These are phyloP conservation scores for Tricholoma bakamatsutake DNA, from an alignment of 768 basidiomycete species.

Conservation along the genomic window DNA sequence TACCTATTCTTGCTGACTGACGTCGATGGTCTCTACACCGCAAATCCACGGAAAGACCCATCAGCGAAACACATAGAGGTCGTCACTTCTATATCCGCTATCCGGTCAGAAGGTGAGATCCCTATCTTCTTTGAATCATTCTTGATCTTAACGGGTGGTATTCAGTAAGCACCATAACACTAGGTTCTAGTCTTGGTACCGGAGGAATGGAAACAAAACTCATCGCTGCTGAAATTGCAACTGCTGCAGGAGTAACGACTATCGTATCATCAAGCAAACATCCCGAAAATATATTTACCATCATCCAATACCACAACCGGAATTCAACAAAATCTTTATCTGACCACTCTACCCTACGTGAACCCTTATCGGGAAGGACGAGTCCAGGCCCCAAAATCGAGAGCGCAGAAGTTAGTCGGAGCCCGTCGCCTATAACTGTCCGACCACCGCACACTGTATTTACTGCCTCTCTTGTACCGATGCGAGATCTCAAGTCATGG, in stretches of 20 bases:
- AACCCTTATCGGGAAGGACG: constrained; percentile 18
- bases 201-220: constrained; percentile 99
- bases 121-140: neutral
- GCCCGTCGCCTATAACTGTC: constrained; percentile 16
- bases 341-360: constrained; percentile 26
- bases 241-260: constrained; percentile 89
- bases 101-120: constrained; percentile 69
- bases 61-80: constrained; percentile 72
- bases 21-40: constrained; percentile 92
- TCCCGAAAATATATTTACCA: constrained; percentile 67
- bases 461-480: constrained; percentile 61
- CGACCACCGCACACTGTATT: constrained; percentile 90
- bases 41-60: constrained; percentile 91
- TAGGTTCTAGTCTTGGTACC: constrained; percentile 91
- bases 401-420: constrained; percentile 13
- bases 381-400: constrained; percentile 11
- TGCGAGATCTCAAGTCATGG: constrained; percentile 91
- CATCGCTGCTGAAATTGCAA: constrained; percentile 96
- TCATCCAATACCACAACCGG: constrained; percentile 70
- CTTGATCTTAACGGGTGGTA: constrained; percentile 1
- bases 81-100: constrained; percentile 77
- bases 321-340: constrained; percentile 31
- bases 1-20: constrained; percentile 96
- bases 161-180: constrained; percentile 85
- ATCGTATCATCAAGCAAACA: constrained; percentile 82